Base-by-base conservation (phyloP, 148 eudicot species). In the Amaranthus hypochondriacus region DNA sequence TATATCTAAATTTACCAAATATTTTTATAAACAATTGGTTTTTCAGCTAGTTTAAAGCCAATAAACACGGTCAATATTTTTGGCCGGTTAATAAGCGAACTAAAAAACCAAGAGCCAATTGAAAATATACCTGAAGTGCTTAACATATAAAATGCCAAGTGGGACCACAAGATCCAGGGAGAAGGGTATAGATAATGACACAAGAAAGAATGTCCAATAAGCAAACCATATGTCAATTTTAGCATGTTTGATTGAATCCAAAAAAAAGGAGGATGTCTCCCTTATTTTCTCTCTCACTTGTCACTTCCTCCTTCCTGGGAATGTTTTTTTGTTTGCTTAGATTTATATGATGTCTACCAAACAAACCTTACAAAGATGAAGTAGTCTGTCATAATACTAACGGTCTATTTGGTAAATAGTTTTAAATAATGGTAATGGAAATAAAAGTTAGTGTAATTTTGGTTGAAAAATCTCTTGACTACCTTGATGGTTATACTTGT, bases 191-290 rank as follows among this genome's bases (percentile, higher is more conserved):
- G 55, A 52, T 69, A 52, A 71, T 49, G 39, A 28, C 39, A 28
- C 39, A 28, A 56, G 13, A 70, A 21, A 62, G 13, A 5, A 76
- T 76, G 75, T 65, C 71, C 57, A 55, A 48, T 46, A 56, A 64
- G 50, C 66, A 64, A 62, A 71, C 72, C 76, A 77, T 42, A 53
- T 64, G 76, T 77, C 80, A 57, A 77, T 77, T 77, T 51, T 10
- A 66, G 75, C 79, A 70, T 63, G 70, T 70, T 61, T 62, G 74
- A 62, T 63, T 53, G 79, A 70, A 70, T 70, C 70, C 39, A 70
- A 62, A 70, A 70, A 62, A 70, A 63, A 56, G 58, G 14, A 66
- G 75, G 71, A 77, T 72, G 80, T 65, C 65, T 75, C 73, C 65
- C 58, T 12, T 6, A 69, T 4, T 21, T 18, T 57, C 60, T 9